Percentiles rank a stretch among this genome's conserved stretches.
Evolutionary conservation across 495 filamentous ascomycete species (phyloP).

Genomic region (Neurospora sublineolata): DNA sequence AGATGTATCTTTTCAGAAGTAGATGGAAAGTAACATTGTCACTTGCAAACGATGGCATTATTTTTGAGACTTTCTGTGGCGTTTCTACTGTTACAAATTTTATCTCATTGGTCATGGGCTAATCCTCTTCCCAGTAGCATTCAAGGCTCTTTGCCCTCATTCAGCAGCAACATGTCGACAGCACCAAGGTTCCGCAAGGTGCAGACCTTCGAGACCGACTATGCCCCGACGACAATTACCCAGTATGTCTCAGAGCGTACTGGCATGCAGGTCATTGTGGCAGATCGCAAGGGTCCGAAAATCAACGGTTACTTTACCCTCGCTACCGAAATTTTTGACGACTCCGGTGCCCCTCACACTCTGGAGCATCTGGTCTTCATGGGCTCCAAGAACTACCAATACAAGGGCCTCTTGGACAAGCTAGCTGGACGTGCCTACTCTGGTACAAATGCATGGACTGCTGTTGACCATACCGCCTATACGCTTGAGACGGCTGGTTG

Average conservation of each 20-base stretch:
- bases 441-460: slow-evolving; percentile 91
- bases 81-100: neutral
- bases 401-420: slow-evolving; percentile 91
- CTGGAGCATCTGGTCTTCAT: slow-evolving; percentile 96
- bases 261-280: slow-evolving; percentile 86
- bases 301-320: slow-evolving; percentile 89
- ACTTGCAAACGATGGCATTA: neutral
- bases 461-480: slow-evolving; percentile 92
- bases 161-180: slow-evolving; percentile 22
- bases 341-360: slow-evolving; percentile 91
- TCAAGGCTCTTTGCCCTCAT: slow-evolving; percentile 8
- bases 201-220: slow-evolving; percentile 77
- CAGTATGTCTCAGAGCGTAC: slow-evolving; percentile 73
- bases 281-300: slow-evolving; percentile 86
- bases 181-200: slow-evolving; percentile 63
- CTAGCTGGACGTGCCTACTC: slow-evolving; percentile 88
- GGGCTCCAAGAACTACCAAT: slow-evolving; percentile 88
- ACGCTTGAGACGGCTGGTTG: slow-evolving; percentile 89
- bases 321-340: slow-evolving; percentile 94
- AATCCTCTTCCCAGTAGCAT: slow-evolving; percentile 12
- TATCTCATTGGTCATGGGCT: slow-evolving; percentile 6
- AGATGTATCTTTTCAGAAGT: neutral
- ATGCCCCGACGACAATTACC: slow-evolving; percentile 71
- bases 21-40: neutral
- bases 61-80: neutral